Evolutionary conservation across 306 rosid genomes (phyloP), one percentile per base, ranked within the genome.

Genomic region (Glycine latifolia): DNA sequence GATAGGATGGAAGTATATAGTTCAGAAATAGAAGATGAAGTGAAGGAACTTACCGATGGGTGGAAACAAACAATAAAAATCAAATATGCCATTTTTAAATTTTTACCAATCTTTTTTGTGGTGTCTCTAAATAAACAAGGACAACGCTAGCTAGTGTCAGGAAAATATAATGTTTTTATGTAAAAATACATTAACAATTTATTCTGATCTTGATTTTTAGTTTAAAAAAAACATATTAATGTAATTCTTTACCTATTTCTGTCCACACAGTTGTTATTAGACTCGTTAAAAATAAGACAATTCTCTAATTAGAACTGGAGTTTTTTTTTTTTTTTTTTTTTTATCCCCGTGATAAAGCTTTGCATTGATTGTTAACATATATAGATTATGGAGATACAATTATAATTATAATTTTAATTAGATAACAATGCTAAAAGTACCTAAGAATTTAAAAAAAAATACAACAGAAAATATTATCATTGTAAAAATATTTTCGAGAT

Each of bases 61-160:
- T 33, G 39, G 58, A 10, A 72, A 71, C 79, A 73, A 73, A 62
- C 41, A 20, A 26, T n/a, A 60, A 3, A 60, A 20, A 20, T 60
- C 41, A 9, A 60, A 26, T 60, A 1, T 60, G 14, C 67, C 5
- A 3, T 47, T 47, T 47, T 47, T 47, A 8, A 13, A 13, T 0
- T 47, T 47, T 47, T 47, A 12, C 46, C 10, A 5, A 62, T 62
- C 44, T 33, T 65, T 13, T 65, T 37, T 39, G 9, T 41, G 15
- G 12, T 65, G 13, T 69, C 41, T 69, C 41, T 68, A 8, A 10
- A 10, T 17, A 47, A 44, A 39, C 11, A 63, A 37, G 11, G 49
- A 37, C 20, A 58, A 3, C 6, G 10, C 14, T 59, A 26, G 39
- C 17, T n/a, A 17, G 1, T 41, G 44, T 54, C 60, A n/a, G 2